A percentile compares a stretch with the other conserved stretches of the same genome.
phyloP scores from a whole-genome alignment of 164 flowering plant genomes.

The Platanus orientalis region DNA sequence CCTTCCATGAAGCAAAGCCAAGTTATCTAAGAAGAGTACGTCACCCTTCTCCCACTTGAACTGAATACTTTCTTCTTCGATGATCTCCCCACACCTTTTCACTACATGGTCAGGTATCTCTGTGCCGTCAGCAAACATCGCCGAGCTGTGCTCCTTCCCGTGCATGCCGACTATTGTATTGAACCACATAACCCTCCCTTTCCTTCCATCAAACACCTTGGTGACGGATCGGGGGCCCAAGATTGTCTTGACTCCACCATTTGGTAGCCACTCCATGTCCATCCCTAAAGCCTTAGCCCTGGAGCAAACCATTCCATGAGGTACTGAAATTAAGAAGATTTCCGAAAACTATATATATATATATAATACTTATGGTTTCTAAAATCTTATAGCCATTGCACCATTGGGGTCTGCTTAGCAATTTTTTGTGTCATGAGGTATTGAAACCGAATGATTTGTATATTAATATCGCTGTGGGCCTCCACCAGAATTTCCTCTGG shows the following conservation, averaged over 20 bases:
- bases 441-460: too few relatives aligned
- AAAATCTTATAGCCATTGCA: too few relatives aligned
- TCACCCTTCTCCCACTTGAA: slow-evolving; percentile 66
- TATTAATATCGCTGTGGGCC: too few relatives aligned
- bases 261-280: slow-evolving; percentile 52
- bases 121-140: slow-evolving; percentile 47
- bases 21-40: slow-evolving; percentile 57
- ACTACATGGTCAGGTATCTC: slow-evolving; percentile 42
- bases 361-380: too few relatives aligned
- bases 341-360: too few relatives aligned
- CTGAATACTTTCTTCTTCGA: slow-evolving; percentile 64
- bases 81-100: slow-evolving; percentile 48
- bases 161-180: slow-evolving; percentile 57
- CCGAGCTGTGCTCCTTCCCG: slow-evolving; percentile 49
- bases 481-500: too few relatives aligned
- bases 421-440: too few relatives aligned
- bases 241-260: slow-evolving; percentile 43
- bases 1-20: slow-evolving; percentile 54
- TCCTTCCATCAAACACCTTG: slow-evolving; percentile 45
- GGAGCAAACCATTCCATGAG: too few relatives aligned
- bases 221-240: slow-evolving; percentile 39
- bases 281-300: slow-evolving; percentile 55
- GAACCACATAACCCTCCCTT: slow-evolving; percentile 58
- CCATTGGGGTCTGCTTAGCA: too few relatives aligned
- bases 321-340: too few relatives aligned